phyloP scores from a whole-genome alignment of 257 asterid species.

The Nicotiana tomentosiformis region DNA sequence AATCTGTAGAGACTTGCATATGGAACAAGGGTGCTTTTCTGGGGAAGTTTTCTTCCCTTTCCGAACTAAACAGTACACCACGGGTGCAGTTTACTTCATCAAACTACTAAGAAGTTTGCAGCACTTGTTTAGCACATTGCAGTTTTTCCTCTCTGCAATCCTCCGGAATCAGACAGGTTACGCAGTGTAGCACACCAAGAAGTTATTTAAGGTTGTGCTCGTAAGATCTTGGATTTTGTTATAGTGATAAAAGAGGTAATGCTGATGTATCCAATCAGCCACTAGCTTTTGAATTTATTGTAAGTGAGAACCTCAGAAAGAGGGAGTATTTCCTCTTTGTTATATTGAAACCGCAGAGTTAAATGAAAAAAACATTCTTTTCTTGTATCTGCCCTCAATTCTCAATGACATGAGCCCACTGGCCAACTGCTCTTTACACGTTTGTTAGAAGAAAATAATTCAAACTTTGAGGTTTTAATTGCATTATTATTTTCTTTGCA shows the following conservation, averaged over 20 bases:
- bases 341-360: neutral
- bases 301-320: neutral
- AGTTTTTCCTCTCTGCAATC: neutral
- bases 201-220: neutral
- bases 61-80: neutral
- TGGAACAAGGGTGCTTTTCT: neutral
- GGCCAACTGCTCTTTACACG: slow-evolving; percentile 54
- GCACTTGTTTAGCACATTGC: neutral
- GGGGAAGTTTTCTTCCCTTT: neutral
- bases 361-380: slow-evolving; percentile 25
- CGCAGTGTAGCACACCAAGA: neutral
- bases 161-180: neutral
- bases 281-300: neutral
- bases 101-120: neutral
- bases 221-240: neutral
- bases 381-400: slow-evolving; percentile 46
- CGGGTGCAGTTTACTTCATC: neutral
- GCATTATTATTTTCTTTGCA: slow-evolving; percentile 53
- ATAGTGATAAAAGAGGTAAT: neutral
- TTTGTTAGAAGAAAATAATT: slow-evolving; percentile 30
- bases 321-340: neutral
- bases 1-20: too few species aligned
- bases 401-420: slow-evolving; percentile 63
- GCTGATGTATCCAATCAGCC: neutral
- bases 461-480: slow-evolving; percentile 46